Conservation (phyloP, 352 stramenopile genomes). For the Phytophthora podocarpi region DNA sequence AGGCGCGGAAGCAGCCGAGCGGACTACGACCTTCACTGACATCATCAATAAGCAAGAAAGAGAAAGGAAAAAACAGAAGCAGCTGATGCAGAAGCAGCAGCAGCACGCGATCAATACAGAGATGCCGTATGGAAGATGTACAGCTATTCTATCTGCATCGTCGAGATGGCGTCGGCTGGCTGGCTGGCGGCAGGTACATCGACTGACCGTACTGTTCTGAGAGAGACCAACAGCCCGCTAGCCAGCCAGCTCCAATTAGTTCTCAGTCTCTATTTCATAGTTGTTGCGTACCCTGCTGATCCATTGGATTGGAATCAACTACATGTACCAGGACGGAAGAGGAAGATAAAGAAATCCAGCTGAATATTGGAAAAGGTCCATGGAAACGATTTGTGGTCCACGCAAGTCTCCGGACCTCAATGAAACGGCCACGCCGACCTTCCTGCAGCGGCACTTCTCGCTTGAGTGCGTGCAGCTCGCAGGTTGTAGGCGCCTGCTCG, state of each 20-base stretch:
- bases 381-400: slow-evolving; percentile 8
- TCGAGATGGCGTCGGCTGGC: background rate
- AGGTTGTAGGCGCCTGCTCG: background rate
- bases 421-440: slow-evolving; percentile 15
- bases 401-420: no score
- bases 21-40: slow-evolving; percentile 11
- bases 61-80: slow-evolving; percentile 17
- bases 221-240: no score
- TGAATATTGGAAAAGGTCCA: no score
- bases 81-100: background rate
- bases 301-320: slow-evolving; percentile 1
- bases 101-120: slow-evolving; percentile 32
- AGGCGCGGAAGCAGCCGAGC: slow-evolving; percentile 3
- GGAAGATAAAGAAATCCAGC: no score
- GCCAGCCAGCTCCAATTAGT: no score
- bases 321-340: no score
- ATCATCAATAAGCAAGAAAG: slow-evolving; percentile 16
- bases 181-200: no score
- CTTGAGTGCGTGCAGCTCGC: background rate
- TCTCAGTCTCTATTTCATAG: background rate
- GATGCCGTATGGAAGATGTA: slow-evolving; percentile 36
- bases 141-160: slow-evolving; percentile 5
- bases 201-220: no score
- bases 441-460: slow-evolving; percentile 6
- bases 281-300: background rate